Conservation (phyloP, 352 stramenopile genomes). For the Globisporangium splendens region DNA sequence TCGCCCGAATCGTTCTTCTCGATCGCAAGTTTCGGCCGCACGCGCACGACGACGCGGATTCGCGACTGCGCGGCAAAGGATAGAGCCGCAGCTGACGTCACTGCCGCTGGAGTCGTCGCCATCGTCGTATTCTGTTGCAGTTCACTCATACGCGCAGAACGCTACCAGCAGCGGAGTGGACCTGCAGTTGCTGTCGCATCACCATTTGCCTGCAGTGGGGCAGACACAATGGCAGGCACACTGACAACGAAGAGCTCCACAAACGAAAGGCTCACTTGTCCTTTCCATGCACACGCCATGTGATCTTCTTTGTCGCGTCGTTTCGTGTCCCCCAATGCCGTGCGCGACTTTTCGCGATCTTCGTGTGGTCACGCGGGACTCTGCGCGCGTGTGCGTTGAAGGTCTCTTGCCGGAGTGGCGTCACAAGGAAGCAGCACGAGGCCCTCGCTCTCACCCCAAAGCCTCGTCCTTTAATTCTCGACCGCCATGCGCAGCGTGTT, state of each 20-base stretch:
- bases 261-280: not conserved
- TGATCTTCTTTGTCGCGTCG: conserved; percentile 18
- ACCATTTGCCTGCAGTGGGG: not conserved
- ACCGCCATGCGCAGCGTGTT: conserved; percentile 70
- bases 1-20: conserved; percentile 31
- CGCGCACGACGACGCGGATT: conserved; percentile 53
- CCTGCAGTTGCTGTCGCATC: not conserved
- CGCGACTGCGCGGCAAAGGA: conserved; percentile 13
- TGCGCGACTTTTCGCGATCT: conserved; percentile 48
- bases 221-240: not conserved
- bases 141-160: no score
- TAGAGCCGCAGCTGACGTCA: not conserved
- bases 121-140: not conserved
- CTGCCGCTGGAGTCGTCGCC: not conserved
- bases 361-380: not conserved
- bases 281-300: conserved; percentile 1
- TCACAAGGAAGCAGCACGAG: no score
- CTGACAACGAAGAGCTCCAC: no score
- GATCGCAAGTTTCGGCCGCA: conserved; percentile 34
- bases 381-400: no score
- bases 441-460: no score
- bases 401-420: no score
- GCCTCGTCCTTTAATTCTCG: no score
- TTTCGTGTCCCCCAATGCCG: conserved; percentile 15
- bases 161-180: not conserved